Conservation (phyloP, 2,329 filamentous ascomycete genomes). For the Dactylella cylindrospora region DNA sequence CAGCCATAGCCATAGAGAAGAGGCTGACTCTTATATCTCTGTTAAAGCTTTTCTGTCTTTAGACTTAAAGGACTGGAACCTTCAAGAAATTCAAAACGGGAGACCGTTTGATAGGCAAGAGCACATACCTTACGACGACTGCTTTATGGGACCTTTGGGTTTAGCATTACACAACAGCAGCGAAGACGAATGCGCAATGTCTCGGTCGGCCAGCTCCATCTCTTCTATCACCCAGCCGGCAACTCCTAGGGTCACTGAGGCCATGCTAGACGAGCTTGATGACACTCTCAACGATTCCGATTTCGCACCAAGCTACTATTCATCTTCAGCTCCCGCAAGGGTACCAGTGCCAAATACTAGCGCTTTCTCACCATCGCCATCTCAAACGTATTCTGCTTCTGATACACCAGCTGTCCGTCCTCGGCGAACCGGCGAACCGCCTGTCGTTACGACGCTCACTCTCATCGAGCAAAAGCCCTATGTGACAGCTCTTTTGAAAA, state of each 20-base stretch:
- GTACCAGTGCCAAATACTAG: constrained; percentile 4
- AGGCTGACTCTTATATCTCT: not conserved
- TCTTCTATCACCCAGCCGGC: not conserved
- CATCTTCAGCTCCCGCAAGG: constrained; percentile 8
- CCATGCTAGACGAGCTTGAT: not conserved
- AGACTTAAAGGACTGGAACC: constrained; percentile 22
- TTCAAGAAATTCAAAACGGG: constrained; percentile 18
- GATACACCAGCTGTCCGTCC: constrained; percentile 5
- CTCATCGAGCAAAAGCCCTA: constrained; percentile 17
- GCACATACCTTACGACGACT: constrained; percentile 6
- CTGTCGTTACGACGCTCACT: not conserved
- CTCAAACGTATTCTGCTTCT: not conserved
- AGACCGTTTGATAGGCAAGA: constrained; percentile 7
- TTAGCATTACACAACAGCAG: not conserved
- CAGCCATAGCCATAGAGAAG: constrained; percentile 5
- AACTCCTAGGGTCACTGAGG: not conserved
- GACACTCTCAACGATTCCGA: not conserved
- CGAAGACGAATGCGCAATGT: not conserved
- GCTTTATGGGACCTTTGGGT: no score
- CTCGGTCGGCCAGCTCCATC: not conserved
- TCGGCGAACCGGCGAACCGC: constrained; percentile 6
- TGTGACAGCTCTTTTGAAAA: constrained; percentile 7
- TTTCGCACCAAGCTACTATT: constrained; percentile 8
- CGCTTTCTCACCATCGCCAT: constrained; percentile 5
- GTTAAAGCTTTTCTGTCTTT: constrained; percentile 5